Conservation (phyloP, 1,139 yeast genomes). For the Protomyces pachydermus region DNA sequence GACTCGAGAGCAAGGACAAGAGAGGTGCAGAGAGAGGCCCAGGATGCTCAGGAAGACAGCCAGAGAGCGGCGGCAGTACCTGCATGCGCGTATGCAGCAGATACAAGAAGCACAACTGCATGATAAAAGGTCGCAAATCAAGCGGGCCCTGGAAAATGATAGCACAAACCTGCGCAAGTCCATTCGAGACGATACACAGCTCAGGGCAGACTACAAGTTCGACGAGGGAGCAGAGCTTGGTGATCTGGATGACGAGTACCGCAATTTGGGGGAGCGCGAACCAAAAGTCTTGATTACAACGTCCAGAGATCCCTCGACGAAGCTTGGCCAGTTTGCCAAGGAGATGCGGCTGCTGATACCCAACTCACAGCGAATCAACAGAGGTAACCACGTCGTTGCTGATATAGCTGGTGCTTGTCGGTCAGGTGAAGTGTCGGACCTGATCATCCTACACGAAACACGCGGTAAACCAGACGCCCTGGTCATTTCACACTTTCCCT, state of each 20-base stretch:
- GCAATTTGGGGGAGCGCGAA: conserved; percentile 80
- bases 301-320: conserved; percentile 81
- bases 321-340: conserved; percentile 83
- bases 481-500: conserved; percentile 92
- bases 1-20: not conserved
- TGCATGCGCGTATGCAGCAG: conserved; percentile 81
- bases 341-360: conserved; percentile 88
- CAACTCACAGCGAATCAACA: conserved; percentile 76
- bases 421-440: conserved; percentile 69
- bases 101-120: conserved; percentile 81
- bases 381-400: conserved; percentile 89
- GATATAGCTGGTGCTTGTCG: conserved; percentile 81
- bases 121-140: conserved; percentile 79
- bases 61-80: conserved; percentile 88
- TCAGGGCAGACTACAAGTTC: conserved; percentile 75
- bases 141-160: conserved; percentile 86
- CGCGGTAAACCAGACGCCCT: conserved; percentile 96
- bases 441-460: conserved; percentile 86
- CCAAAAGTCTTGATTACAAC: conserved; percentile 94
- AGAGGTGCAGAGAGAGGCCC: not conserved
- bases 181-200: conserved; percentile 74
- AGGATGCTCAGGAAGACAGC: conserved; percentile 65
- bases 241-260: conserved; percentile 78
- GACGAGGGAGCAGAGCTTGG: conserved; percentile 61
- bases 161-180: conserved; percentile 77